phyloP scores from a whole-genome alignment of 2,329 filamentous ascomycete genomes.

The Monosporascus sp. region DNA sequence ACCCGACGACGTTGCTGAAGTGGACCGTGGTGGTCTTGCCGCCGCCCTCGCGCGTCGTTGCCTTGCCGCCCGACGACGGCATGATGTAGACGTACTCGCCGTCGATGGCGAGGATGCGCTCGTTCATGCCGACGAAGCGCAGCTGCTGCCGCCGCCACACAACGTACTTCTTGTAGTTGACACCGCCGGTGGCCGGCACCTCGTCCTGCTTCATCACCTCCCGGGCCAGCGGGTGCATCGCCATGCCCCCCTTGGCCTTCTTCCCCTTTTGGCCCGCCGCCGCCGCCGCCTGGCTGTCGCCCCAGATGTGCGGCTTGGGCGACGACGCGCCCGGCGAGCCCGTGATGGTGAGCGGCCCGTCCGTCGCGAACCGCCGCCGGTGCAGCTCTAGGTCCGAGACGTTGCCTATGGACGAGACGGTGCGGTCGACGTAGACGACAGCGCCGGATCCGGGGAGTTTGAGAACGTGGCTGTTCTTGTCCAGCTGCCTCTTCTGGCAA shows the following conservation, averaged over 20 bases:
- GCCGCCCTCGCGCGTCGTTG: constrained; percentile 52
- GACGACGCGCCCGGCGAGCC: constrained; percentile 66
- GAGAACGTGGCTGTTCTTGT: constrained; percentile 74
- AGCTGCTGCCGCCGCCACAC: constrained; percentile 81
- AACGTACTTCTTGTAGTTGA: constrained; percentile 68
- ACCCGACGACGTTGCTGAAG: constrained; percentile 76
- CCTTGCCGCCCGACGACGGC: constrained; percentile 63
- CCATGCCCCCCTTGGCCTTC: constrained; percentile 43
- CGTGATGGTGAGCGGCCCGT: constrained; percentile 63
- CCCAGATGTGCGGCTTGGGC: constrained; percentile 57
- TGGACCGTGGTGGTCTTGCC: constrained; percentile 73
- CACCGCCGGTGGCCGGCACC: constrained; percentile 36
- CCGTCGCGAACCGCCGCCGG: constrained; percentile 68
- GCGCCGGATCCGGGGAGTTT: constrained; percentile 71
- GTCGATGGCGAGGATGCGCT: constrained; percentile 73
- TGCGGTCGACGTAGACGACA: constrained; percentile 70
- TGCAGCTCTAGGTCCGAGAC: constrained; percentile 71
- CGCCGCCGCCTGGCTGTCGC: constrained; percentile 51
- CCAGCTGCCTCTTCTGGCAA: constrained; percentile 71
- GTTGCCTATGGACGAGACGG: constrained; percentile 72
- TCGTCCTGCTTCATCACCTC: constrained; percentile 57
- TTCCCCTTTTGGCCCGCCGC: constrained; percentile 41
- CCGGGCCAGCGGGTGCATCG: constrained; percentile 62
- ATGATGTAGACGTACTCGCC: constrained; percentile 85
- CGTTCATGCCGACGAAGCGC: constrained; percentile 70